Evolutionary conservation across 1,139 yeast species (phyloP).

Genomic region (Taphrina pruni): DNA sequence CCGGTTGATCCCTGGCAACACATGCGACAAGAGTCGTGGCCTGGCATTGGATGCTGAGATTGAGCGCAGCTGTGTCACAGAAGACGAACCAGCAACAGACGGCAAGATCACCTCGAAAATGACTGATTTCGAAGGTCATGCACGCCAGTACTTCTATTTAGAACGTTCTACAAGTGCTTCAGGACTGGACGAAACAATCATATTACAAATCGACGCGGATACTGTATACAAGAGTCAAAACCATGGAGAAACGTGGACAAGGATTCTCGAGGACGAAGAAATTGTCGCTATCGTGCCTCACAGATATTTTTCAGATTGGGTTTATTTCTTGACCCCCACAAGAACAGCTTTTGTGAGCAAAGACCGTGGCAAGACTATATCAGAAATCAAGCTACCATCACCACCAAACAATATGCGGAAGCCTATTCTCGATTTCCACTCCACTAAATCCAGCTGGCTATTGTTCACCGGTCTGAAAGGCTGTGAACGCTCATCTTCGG

Average conservation of each 20-base stretch:
- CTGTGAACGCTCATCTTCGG: slow-evolving; percentile 58
- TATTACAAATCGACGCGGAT: slow-evolving; percentile 63
- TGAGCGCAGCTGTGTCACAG: slow-evolving; percentile 45
- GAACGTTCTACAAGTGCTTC: slow-evolving; percentile 53
- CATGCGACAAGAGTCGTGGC: slow-evolving; percentile 53
- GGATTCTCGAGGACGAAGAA: slow-evolving; percentile 58
- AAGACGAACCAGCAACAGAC: slow-evolving; percentile 39
- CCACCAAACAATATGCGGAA: slow-evolving; percentile 54
- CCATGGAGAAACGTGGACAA: slow-evolving; percentile 71
- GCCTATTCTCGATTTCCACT: slow-evolving; percentile 64
- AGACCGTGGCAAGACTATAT: slow-evolving; percentile 66
- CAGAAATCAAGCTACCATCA: slow-evolving; percentile 59
- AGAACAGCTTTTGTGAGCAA: slow-evolving; percentile 62
- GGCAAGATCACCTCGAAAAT: slow-evolving; percentile 49
- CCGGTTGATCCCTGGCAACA: slow-evolving; percentile 59
- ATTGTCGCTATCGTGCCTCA: slow-evolving; percentile 66
- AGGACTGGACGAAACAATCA: slow-evolving; percentile 69
- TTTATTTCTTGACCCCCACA: slow-evolving; percentile 64
- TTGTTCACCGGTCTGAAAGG: slow-evolving; percentile 71
- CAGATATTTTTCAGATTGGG: slow-evolving; percentile 65
- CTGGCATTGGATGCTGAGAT: slow-evolving; percentile 46
- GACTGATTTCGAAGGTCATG: slow-evolving; percentile 54
- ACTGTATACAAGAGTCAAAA: slow-evolving; percentile 71
- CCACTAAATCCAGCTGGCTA: slow-evolving; percentile 61
- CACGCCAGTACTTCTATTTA: slow-evolving; percentile 66